Percentiles rank a stretch among this genome's conserved stretches.
phyloP scores from a whole-genome alignment of 371 early-diverging fungal species.

The Rhizopus arrhizus region DNA sequence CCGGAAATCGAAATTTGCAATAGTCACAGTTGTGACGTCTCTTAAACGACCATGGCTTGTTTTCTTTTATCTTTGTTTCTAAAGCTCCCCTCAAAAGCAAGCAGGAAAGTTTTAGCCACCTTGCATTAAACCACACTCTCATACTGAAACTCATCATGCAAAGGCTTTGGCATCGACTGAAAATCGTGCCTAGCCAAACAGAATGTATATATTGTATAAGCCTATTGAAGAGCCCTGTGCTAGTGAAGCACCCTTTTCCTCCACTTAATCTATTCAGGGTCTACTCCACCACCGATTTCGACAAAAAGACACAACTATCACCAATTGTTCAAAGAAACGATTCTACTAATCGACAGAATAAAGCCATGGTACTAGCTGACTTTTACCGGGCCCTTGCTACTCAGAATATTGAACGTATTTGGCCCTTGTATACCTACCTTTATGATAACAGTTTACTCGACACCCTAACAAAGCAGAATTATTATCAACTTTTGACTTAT shows the following conservation, averaged over 20 bases:
- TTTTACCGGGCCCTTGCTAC: constrained; percentile 45
- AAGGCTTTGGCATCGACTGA: constrained; percentile 37
- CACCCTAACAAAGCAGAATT: constrained; percentile 35
- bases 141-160: constrained; percentile 16
- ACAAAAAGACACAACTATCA: not conserved
- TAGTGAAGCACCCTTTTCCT: not conserved
- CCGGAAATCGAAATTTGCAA: not conserved
- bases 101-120: no score
- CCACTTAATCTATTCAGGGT: not conserved
- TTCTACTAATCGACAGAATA: constrained; percentile 12
- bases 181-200: constrained; percentile 22
- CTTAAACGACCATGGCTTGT: constrained; percentile 1
- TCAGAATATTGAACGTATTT: constrained; percentile 49
- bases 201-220: constrained; percentile 33
- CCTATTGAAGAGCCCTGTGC: not conserved
- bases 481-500: constrained; percentile 36
- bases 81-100: no score
- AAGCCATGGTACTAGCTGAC: constrained; percentile 31
- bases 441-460: constrained; percentile 31
- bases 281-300: not conserved
- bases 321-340: not conserved
- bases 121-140: not conserved
- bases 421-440: constrained; percentile 47
- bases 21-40: constrained; percentile 3
- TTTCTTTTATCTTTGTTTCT: not conserved